Evolutionary conservation across 140 eudicot species (phyloP).

Genomic region (Bidens hawaiensis): DNA sequence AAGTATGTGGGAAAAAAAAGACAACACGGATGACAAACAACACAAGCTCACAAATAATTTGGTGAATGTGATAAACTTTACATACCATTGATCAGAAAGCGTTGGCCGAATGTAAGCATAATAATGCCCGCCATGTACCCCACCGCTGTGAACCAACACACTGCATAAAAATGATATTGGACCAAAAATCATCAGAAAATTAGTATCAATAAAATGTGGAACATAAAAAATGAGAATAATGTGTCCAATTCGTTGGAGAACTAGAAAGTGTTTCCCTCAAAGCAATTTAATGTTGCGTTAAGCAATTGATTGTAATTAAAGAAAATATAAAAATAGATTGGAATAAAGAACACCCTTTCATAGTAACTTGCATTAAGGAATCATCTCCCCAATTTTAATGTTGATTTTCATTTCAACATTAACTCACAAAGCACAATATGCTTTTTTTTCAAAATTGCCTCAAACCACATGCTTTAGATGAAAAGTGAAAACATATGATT

Average conservation of each 20-base stretch:
- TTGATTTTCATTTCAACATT: neutral
- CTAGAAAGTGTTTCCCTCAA: too few species aligned
- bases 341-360: neutral
- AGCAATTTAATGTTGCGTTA: neutral
- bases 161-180: slow-evolving; percentile 37
- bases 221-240: neutral
- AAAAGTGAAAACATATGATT: neutral
- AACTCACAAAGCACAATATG: slow-evolving; percentile 17
- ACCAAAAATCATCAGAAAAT: slow-evolving; percentile 11
- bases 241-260: too few species aligned
- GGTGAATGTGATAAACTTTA: neutral
- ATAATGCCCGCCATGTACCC: slow-evolving; percentile 93
- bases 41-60: slow-evolving; percentile 2
- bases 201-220: neutral
- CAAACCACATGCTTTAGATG: neutral
- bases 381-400: neutral
- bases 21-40: slow-evolving; percentile 3
- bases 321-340: neutral
- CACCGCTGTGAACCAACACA: slow-evolving; percentile 96
- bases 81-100: slow-evolving; percentile 82
- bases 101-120: slow-evolving; percentile 92
- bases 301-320: neutral
- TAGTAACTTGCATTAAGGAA: neutral
- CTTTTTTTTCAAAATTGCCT: slow-evolving; percentile 1
- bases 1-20: neutral